phyloP scores from a whole-genome alignment of 1,284 basidiomycete species.

The Neolentinus lepideus region DNA sequence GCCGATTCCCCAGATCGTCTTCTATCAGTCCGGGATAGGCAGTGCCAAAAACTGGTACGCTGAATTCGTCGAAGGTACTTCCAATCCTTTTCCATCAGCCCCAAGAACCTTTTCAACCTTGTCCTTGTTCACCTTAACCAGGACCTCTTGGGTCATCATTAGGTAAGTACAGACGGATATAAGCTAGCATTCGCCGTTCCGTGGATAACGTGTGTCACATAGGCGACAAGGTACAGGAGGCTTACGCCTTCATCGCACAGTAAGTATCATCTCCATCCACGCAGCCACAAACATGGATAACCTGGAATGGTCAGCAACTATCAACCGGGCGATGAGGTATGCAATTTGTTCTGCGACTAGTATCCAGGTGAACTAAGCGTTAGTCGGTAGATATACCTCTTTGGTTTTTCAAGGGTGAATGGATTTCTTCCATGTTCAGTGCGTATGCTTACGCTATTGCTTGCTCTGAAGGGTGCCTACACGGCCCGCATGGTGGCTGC shows the following conservation, averaged over 20 bases:
- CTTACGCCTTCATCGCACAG: slow-evolving; percentile 70
- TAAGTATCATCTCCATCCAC: slow-evolving; percentile 24
- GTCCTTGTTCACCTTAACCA: neutral
- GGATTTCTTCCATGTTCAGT: slow-evolving; percentile 1
- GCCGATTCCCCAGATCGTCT: slow-evolving; percentile 57
- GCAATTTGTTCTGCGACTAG: slow-evolving; percentile 1
- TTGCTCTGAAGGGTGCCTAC: slow-evolving; percentile 48
- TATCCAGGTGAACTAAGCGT: neutral
- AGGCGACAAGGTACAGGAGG: slow-evolving; percentile 68
- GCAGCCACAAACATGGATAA: neutral
- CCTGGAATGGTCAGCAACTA: slow-evolving; percentile 44
- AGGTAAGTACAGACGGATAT: no score
- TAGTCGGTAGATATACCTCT: slow-evolving; percentile 56
- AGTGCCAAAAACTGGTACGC: slow-evolving; percentile 52
- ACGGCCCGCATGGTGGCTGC: slow-evolving; percentile 64
- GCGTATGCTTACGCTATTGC: slow-evolving; percentile 3
- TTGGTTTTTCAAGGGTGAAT: slow-evolving; percentile 63
- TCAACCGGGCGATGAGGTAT: slow-evolving; percentile 60
- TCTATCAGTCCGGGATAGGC: slow-evolving; percentile 66
- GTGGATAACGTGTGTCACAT: slow-evolving; percentile 4
- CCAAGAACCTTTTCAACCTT: neutral
- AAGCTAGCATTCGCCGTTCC: neutral
- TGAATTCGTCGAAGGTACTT: slow-evolving; percentile 26
- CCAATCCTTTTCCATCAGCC: neutral
- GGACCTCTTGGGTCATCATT: neutral